A percentile compares a stretch with the other conserved stretches of the same genome.
Conservation (phyloP, 192 early-diverging fungal species). For the Dispira simplex region DNA sequence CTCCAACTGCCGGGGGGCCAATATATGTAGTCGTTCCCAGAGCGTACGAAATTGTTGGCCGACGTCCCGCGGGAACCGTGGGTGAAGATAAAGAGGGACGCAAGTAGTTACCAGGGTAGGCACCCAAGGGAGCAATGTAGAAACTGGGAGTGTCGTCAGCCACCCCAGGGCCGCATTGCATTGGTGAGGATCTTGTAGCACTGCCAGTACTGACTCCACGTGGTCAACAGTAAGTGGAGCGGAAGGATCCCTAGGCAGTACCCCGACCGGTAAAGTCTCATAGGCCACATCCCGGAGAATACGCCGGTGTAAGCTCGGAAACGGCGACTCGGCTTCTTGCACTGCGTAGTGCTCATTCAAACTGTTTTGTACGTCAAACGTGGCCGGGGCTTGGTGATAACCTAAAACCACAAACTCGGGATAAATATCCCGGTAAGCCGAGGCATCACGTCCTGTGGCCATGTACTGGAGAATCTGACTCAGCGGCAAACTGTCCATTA, state of each 20-base stretch:
- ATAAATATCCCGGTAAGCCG: constrained; percentile 22
- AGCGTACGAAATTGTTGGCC: constrained; percentile 13
- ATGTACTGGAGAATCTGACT: constrained; percentile 17
- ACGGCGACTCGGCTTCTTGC: not conserved
- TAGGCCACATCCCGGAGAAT: not conserved
- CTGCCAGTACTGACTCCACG: not conserved
- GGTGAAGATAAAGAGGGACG: not conserved
- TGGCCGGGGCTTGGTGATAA: constrained; percentile 2
- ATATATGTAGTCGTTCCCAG: constrained; percentile 22
- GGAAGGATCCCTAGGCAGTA: not conserved
- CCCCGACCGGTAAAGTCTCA: not conserved
- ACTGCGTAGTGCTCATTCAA: not conserved
- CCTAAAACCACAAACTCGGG: constrained; percentile 23
- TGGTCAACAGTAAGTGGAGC: not conserved
- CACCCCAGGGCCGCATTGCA: not conserved
- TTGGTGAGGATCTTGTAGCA: not conserved
- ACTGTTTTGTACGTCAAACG: constrained; percentile 3
- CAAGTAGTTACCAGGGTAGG: not conserved
- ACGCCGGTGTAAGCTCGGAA: not conserved
- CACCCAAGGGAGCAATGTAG: not conserved
- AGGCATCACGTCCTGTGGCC: constrained; percentile 9
- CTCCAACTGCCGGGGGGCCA: constrained; percentile 22
- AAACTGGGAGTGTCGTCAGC: not conserved
- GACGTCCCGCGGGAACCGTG: not conserved
- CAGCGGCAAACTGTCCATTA: constrained; percentile 25